Percentiles rank a stretch among this genome's conserved stretches.
phyloP scores from a whole-genome alignment of 306 rosid genomes.

The Sphenostylis stenocarpa region DNA sequence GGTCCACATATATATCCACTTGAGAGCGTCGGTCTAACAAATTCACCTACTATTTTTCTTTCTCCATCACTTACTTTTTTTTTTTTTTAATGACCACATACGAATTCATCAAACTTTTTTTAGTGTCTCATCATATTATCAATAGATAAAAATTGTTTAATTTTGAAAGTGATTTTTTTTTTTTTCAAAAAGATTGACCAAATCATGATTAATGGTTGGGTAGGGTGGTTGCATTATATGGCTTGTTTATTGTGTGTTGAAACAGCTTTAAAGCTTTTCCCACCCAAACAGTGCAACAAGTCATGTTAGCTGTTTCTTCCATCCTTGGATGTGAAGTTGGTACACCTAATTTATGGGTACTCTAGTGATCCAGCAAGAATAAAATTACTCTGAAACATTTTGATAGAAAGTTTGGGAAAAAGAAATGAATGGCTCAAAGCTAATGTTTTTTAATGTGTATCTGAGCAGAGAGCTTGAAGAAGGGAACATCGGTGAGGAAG shows the following conservation, averaged over 20 bases:
- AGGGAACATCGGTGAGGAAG: slow-evolving; percentile 51
- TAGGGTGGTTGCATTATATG: slow-evolving; percentile 8
- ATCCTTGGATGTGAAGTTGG: neutral
- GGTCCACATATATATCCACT: neutral
- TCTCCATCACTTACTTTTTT: too few species aligned
- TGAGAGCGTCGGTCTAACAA: neutral
- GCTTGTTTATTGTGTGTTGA: neutral
- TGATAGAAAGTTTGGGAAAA: neutral
- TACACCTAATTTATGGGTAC: slow-evolving; percentile 7
- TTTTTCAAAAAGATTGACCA: neutral
- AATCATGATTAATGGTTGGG: slow-evolving; percentile 14
- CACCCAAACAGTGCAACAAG: neutral
- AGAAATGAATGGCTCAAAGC: neutral
- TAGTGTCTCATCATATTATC: too few species aligned
- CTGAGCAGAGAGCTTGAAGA: slow-evolving; percentile 46
- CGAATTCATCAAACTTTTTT: too few species aligned
- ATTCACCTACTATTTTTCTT: neutral
- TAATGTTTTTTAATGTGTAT: neutral
- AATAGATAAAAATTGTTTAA: too few species aligned
- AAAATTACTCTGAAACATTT: neutral
- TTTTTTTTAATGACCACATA: too few species aligned
- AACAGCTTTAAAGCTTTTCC: neutral
- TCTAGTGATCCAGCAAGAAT: neutral
- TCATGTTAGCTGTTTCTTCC: neutral
- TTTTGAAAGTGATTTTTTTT: too few species aligned